A percentile compares a stretch with the other conserved stretches of the same genome.
phyloP scores from a whole-genome alignment of 768 basidiomycete genomes.

The Suillus ampliporus region DNA sequence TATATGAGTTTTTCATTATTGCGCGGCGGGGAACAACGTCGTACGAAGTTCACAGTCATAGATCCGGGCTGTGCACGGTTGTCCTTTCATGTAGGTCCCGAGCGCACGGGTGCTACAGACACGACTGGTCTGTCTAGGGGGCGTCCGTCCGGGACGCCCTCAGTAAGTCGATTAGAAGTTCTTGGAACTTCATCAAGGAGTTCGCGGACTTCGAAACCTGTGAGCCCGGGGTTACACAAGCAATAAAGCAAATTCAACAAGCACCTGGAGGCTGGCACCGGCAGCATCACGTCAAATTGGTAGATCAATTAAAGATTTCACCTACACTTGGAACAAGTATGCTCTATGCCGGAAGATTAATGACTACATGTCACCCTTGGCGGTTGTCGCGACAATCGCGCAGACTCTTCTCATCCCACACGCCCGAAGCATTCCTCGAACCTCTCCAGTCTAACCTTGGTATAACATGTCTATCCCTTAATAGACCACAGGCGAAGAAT shows the following conservation, averaged over 20 bases:
- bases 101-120: too few species aligned
- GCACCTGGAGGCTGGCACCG: too few species aligned
- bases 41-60: too few species aligned
- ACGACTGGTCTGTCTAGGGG: too few species aligned
- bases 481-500: constrained; percentile 85
- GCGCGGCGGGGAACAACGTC: background rate
- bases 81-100: too few species aligned
- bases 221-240: too few species aligned
- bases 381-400: background rate
- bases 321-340: background rate
- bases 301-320: background rate
- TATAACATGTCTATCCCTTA: constrained; percentile 75
- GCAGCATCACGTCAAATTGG: background rate
- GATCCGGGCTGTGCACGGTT: too few species aligned
- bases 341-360: background rate
- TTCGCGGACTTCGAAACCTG: too few species aligned
- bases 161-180: too few species aligned
- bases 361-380: background rate
- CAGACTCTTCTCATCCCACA: constrained; percentile 28
- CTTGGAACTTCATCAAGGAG: too few species aligned
- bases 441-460: constrained; percentile 61
- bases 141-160: too few species aligned
- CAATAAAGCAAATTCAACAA: too few species aligned
- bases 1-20: background rate
- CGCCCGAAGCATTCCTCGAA: constrained; percentile 52